These are phyloP conservation scores for Colletotrichum costaricense DNA, from an alignment of 2,329 filamentous ascomycete species.

Conservation along the genomic window DNA sequence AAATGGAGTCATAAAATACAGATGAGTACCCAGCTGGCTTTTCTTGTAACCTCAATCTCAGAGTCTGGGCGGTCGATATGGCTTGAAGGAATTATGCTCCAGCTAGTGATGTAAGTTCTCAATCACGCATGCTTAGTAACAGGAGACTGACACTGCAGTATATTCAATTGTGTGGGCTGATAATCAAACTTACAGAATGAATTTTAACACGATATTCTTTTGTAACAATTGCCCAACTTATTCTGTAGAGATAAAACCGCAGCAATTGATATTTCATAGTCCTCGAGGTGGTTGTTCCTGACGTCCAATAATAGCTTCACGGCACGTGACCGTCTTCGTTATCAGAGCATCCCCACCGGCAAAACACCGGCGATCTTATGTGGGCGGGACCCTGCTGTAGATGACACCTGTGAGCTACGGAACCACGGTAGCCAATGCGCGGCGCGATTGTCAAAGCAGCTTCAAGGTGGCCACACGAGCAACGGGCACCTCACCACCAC, in stretches of 20 bases:
- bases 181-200: too few relatives aligned
- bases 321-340: neutral
- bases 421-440: constrained; percentile 19
- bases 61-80: too few relatives aligned
- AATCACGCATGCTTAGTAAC: too few relatives aligned
- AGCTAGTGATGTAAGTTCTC: too few relatives aligned
- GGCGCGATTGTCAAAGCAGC: constrained; percentile 4
- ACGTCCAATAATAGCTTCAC: neutral
- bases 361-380: constrained; percentile 20
- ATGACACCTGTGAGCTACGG: constrained; percentile 37
- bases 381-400: constrained; percentile 11
- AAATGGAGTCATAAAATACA: too few relatives aligned
- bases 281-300: neutral
- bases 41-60: too few relatives aligned
- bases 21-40: too few relatives aligned
- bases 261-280: neutral
- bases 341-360: neutral
- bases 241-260: neutral
- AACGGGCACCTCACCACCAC: neutral
- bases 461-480: constrained; percentile 7
- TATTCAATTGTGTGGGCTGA: too few relatives aligned
- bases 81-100: too few relatives aligned
- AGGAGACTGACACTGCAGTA: too few relatives aligned
- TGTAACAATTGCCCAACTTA: too few relatives aligned
- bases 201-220: too few relatives aligned